Evolutionary conservation across 768 basidiomycete genomes (phyloP).

Genomic region (Tylopilus rubrobrunneus): DNA sequence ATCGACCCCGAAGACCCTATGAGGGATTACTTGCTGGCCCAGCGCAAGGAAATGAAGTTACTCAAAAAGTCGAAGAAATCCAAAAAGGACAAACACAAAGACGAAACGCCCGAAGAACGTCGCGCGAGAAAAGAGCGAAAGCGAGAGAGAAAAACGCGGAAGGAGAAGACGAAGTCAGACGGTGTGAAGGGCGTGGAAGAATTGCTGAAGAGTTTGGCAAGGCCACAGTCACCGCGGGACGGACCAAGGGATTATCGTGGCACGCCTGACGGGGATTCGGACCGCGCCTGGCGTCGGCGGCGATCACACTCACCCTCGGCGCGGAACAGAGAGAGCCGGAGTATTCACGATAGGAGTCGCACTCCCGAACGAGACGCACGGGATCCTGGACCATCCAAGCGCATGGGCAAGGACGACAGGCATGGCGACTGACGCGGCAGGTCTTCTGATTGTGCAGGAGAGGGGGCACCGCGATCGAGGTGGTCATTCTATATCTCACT

Average conservation of each 20-base stretch:
- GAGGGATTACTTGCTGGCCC: slow-evolving; percentile 83
- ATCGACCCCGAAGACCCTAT: slow-evolving; percentile 98
- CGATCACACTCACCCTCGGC: slow-evolving; percentile 16
- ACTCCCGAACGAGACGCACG: slow-evolving; percentile 18
- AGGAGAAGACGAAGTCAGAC: slow-evolving; percentile 50
- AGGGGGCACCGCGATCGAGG: background rate
- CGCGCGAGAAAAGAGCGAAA: slow-evolving; percentile 71
- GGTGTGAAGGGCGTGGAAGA: slow-evolving; percentile 65
- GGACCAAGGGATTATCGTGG: slow-evolving; percentile 5
- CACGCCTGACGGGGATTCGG: slow-evolving; percentile 11
- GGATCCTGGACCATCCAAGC: background rate
- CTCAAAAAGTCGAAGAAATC: slow-evolving; percentile 56
- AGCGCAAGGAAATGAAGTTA: slow-evolving; percentile 69
- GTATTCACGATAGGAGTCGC: slow-evolving; percentile 11
- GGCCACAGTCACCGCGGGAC: slow-evolving; percentile 22
- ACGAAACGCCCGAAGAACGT: slow-evolving; percentile 79
- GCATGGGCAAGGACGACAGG: slow-evolving; percentile 3
- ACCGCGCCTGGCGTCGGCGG: slow-evolving; percentile 4
- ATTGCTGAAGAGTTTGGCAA: slow-evolving; percentile 48
- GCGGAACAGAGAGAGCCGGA: slow-evolving; percentile 6
- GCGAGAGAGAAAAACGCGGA: slow-evolving; percentile 61
- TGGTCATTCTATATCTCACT: slow-evolving; percentile 1
- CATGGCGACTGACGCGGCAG: slow-evolving; percentile 3
- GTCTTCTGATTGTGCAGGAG: background rate
- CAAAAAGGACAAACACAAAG: slow-evolving; percentile 63